Conservation (phyloP, 2,329 filamentous ascomycete species). For the Ramichloridium luteum region DNA sequence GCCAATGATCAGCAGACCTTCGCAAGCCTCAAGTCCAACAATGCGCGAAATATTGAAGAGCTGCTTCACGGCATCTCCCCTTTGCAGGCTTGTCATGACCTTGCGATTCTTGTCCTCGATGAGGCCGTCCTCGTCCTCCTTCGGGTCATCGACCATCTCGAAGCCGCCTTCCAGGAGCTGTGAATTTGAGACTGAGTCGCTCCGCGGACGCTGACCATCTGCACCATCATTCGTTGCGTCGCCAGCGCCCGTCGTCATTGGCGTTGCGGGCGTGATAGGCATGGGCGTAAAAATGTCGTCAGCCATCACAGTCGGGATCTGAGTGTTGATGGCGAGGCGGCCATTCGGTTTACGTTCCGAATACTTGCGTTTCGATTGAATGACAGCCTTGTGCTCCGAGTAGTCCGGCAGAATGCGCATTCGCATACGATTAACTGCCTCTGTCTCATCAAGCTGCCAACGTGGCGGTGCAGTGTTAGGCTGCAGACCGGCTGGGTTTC, state of each 20-base stretch:
- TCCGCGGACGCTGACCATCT: conserved; percentile 22
- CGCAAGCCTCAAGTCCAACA: conserved; percentile 81
- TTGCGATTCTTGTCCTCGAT: conserved; percentile 92
- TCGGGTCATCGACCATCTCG: conserved; percentile 88
- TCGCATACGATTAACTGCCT: conserved; percentile 90
- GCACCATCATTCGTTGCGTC: conserved; percentile 17
- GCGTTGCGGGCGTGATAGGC: conserved; percentile 7
- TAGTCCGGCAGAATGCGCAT: conserved; percentile 73
- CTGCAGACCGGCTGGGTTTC: conserved; percentile 70
- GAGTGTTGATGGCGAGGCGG: conserved; percentile 21
- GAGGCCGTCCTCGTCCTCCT: conserved; percentile 70
- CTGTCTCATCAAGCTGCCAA: conserved; percentile 92
- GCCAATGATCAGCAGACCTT: conserved; percentile 84
- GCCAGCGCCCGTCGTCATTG: conserved; percentile 8
- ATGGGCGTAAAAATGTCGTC: conserved; percentile 16
- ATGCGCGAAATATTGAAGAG: conserved; percentile 94
- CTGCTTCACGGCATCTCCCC: conserved; percentile 81
- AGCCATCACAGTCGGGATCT: conserved; percentile 17
- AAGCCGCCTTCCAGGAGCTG: conserved; percentile 70
- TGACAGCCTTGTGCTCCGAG: conserved; percentile 54
- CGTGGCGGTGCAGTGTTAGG: conserved; percentile 50
- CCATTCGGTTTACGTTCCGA: conserved; percentile 35
- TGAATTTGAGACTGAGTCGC: conserved; percentile 31
- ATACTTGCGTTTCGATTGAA: conserved; percentile 72
- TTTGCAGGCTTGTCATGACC: conserved; percentile 85